Conservation (phyloP, 306 rosid genomes). For the Cucumis sativus region DNA sequence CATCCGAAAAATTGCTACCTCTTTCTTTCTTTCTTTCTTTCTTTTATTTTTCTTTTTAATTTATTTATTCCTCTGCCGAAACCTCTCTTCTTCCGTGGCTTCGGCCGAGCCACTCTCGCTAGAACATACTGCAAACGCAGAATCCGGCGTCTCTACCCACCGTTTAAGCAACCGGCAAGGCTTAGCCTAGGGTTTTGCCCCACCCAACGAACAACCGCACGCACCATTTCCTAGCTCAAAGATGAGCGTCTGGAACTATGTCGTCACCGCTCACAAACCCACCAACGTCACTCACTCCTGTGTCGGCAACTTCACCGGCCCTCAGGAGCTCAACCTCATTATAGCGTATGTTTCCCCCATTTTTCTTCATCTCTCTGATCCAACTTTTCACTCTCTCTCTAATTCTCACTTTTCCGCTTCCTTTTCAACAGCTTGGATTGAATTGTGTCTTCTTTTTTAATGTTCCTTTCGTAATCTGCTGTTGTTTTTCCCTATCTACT, state of each 20-base stretch:
- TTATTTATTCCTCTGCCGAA: neutral
- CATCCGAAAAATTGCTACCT: no score
- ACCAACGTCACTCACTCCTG: slow-evolving; percentile 92
- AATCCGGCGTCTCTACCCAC: no score
- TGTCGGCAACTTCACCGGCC: slow-evolving; percentile 93
- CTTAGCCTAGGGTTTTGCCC: neutral
- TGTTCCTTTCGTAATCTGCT: neutral
- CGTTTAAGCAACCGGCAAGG: neutral
- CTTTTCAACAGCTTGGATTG: neutral
- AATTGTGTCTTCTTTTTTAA: neutral
- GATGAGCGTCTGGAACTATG: slow-evolving; percentile 98
- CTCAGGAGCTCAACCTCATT: slow-evolving; percentile 94
- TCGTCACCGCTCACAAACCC: slow-evolving; percentile 95
- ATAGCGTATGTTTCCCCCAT: slow-evolving; percentile 36
- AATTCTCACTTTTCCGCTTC: neutral
- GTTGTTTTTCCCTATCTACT: neutral
- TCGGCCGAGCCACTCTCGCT: neutral
- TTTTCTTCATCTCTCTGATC: neutral
- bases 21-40: no score
- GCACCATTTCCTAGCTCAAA: neutral
- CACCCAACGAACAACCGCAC: neutral
- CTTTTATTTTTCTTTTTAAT: no score
- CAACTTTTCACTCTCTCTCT: neutral
- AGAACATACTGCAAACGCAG: neutral
- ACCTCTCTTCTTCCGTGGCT: neutral